Evolutionary conservation across 345 rosid species (phyloP).

Genomic region (Populus ilicifolia): DNA sequence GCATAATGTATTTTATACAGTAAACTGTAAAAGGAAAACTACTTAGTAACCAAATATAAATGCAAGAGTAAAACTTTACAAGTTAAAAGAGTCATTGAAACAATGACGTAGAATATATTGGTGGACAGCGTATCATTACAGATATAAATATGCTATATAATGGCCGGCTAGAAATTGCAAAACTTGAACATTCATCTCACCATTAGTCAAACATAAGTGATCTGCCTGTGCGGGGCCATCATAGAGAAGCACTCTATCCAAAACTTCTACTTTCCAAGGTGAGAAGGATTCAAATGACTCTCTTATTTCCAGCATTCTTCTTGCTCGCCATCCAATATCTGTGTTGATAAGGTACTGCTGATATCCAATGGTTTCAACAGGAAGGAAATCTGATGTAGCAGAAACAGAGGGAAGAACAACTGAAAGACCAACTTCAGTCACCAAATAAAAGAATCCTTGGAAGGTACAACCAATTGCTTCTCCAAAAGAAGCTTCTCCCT

Average conservation of each 20-base stretch:
- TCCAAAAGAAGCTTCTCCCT: conserved; percentile 45
- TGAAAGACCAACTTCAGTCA: conserved; percentile 73
- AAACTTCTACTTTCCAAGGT: conserved; percentile 77
- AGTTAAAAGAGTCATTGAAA: background rate
- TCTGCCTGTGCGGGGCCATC: conserved; percentile 93
- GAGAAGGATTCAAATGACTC: conserved; percentile 35
- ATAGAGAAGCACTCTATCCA: conserved; percentile 79
- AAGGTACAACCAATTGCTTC: conserved; percentile 81
- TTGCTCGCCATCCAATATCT: conserved; percentile 24
- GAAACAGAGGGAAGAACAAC: conserved; percentile 83
- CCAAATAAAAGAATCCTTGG: conserved; percentile 82
- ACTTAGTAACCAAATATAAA: background rate
- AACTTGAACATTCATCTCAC: conserved; percentile 43
- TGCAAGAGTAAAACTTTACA: background rate
- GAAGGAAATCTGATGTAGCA: conserved; percentile 47
- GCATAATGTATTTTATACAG: background rate
- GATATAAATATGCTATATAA: background rate
- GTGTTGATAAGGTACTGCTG: conserved; percentile 35
- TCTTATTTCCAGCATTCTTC: conserved; percentile 24
- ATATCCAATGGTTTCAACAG: conserved; percentile 54
- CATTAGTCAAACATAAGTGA: conserved; percentile 70
- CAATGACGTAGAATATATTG: background rate
- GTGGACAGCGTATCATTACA: conserved; percentile 6
- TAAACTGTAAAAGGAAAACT: background rate
- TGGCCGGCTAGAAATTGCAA: conserved; percentile 7